These are phyloP conservation scores for Dovyalis caffra DNA, from an alignment of 345 rosid species.

Conservation along the genomic window DNA sequence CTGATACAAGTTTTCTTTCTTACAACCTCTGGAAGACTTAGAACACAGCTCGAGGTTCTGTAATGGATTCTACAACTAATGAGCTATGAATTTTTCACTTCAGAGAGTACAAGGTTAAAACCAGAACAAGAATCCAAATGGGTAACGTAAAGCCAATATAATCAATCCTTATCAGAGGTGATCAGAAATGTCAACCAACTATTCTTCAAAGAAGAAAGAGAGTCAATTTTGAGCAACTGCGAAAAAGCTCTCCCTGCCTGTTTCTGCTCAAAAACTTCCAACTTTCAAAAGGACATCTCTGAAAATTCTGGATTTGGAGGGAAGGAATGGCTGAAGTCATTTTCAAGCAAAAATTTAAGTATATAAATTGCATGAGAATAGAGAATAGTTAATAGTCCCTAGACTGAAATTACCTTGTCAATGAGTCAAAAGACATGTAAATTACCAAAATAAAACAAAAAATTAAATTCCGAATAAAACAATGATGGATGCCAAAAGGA, in stretches of 20 bases:
- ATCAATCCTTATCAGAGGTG: neutral
- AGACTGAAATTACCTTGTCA: neutral
- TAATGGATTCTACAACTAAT: too few species aligned
- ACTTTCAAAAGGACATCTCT: neutral
- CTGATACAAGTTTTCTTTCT: too few species aligned
- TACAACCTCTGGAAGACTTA: too few species aligned
- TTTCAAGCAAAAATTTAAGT: neutral
- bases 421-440: neutral
- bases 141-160: neutral
- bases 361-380: neutral
- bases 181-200: neutral
- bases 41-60: too few species aligned
- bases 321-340: neutral
- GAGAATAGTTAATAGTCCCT: neutral
- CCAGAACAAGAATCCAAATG: neutral
- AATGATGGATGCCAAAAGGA: conserved; percentile 22
- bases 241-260: neutral
- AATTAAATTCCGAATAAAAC: neutral
- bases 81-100: too few species aligned
- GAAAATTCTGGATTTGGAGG: neutral
- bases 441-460: neutral
- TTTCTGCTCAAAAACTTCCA: too few species aligned
- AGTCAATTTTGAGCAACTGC: neutral
- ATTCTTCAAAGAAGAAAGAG: neutral
- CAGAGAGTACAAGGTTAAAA: neutral